Conservation (phyloP, 208 protist species). For the Acanthamoeba healyi region DNA sequence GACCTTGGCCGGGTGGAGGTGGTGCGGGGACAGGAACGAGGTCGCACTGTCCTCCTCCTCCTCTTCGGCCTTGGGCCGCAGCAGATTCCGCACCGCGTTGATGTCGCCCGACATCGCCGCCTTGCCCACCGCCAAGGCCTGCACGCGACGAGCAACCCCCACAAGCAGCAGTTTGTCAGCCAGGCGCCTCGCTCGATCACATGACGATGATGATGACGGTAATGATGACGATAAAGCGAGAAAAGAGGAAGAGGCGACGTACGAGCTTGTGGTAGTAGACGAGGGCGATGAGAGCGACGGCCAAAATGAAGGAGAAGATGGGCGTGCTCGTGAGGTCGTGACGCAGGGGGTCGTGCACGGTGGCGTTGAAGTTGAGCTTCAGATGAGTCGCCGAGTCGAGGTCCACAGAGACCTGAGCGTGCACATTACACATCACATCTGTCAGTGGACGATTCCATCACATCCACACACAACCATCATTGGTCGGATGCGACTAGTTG, state of each 20-base stretch:
- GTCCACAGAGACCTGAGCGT: not conserved
- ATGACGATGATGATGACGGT: too few relatives aligned
- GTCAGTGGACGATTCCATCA: too few relatives aligned
- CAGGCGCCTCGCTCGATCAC: too few relatives aligned
- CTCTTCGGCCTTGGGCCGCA: not conserved
- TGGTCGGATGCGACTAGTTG: too few relatives aligned
- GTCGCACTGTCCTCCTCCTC: slow-evolving; percentile 13
- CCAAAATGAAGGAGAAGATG: slow-evolving; percentile 46
- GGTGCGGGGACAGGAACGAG: slow-evolving; percentile 49
- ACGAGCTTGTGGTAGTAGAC: slow-evolving; percentile 26
- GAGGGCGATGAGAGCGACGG: not conserved
- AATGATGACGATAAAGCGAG: too few relatives aligned
- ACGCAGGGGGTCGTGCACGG: not conserved
- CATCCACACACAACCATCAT: too few relatives aligned
- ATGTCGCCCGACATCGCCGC: slow-evolving; percentile 5
- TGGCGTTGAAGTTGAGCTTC: slow-evolving; percentile 50
- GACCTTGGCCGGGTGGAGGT: slow-evolving; percentile 6
- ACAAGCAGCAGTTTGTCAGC: too few relatives aligned
- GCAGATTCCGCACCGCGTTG: not conserved
- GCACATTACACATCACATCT: too few relatives aligned
- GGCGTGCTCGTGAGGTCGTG: slow-evolving; percentile 22
- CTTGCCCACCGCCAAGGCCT: slow-evolving; percentile 45
- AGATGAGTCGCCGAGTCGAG: not conserved
- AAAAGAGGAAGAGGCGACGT: not conserved
- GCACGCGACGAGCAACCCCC: too few relatives aligned